Evolutionary conservation across 2,329 filamentous ascomycete species (phyloP).

Genomic region (Botrytis elliptica): DNA sequence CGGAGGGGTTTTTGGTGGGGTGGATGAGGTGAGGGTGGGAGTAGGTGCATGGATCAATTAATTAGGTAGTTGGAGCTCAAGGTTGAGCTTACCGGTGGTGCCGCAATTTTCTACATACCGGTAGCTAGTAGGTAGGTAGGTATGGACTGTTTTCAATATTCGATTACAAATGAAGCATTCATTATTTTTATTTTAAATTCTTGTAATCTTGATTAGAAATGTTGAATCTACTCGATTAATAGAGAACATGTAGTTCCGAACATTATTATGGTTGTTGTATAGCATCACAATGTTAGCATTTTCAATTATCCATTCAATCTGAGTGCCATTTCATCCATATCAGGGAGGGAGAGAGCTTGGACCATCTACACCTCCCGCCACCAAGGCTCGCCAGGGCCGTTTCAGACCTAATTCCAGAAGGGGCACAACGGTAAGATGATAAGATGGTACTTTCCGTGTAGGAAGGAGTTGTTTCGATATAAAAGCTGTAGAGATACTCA

Average conservation of each 20-base stretch:
- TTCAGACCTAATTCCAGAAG: background rate
- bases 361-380: background rate
- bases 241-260: background rate
- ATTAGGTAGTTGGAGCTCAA: background rate
- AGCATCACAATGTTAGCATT: no score
- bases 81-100: background rate
- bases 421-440: background rate
- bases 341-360: background rate
- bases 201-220: background rate
- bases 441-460: background rate
- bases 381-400: background rate
- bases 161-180: background rate
- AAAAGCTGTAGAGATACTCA: background rate
- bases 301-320: background rate
- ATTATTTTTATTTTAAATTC: background rate
- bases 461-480: background rate
- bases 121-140: no score
- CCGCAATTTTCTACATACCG: background rate
- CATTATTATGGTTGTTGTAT: no score
- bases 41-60: background rate
- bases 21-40: background rate
- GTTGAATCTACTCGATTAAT: background rate
- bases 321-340: no score
- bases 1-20: conserved; percentile 15
- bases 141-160: background rate